These are phyloP conservation scores for Podila minutissima DNA, from an alignment of 192 early-diverging fungal genomes.

Conservation along the genomic window DNA sequence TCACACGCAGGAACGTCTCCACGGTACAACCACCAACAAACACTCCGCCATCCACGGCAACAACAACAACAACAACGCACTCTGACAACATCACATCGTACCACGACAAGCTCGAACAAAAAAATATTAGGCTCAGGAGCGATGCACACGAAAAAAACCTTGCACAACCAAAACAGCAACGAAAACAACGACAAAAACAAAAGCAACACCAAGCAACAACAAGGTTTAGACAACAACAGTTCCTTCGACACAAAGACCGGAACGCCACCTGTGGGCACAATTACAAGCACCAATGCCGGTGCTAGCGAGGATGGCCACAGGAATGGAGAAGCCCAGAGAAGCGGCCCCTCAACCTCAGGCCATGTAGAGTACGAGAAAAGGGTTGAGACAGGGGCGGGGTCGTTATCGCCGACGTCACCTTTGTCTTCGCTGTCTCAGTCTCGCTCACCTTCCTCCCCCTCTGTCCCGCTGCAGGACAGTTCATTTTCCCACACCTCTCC, in stretches of 20 bases:
- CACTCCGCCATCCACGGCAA: not conserved
- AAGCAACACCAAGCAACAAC: not conserved
- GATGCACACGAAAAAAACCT: no score
- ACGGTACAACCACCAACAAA: not conserved
- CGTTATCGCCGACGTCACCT: not conserved
- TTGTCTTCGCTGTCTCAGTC: not conserved
- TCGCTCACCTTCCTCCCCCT: not conserved
- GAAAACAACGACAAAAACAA: not conserved
- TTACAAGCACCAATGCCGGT: no score
- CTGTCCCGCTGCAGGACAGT: not conserved
- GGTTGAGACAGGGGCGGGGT: no score
- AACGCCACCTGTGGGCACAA: not conserved
- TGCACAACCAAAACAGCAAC: not conserved
- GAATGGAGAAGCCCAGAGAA: no score
- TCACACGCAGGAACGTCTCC: not conserved
- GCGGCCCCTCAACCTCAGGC: no score
- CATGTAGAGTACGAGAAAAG: no score
- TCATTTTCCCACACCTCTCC: not conserved
- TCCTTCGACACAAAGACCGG: not conserved
- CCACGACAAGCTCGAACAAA: no score
- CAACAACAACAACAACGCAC: conserved; percentile 7
- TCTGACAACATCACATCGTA: no score
- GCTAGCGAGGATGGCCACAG: no score
- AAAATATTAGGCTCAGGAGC: no score
- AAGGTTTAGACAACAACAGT: not conserved